Evolutionary conservation across 148 eudicot species (phyloP), one percentile per base, ranked within the genome.

Genomic region (Vaccinium macrocarpon): DNA sequence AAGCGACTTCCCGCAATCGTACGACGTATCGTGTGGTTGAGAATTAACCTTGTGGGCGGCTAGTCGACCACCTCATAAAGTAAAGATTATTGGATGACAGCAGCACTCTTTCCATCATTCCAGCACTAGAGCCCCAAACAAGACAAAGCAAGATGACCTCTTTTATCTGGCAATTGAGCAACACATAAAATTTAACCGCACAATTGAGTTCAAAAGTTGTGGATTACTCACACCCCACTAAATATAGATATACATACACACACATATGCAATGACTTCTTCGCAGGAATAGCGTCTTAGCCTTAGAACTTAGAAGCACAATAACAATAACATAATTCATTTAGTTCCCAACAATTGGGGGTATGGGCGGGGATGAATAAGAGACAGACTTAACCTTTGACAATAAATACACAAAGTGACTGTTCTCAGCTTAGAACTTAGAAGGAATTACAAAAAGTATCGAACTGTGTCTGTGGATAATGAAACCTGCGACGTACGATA

Each of bases 1-100:
- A 82, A 78, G 5, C 70, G 87, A 83, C 84, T 52, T 35, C 85
- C 88, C 76, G 82, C 57, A 75, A 57, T 68, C 14, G 84, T 0
- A 23, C 12, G 18, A 12, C 38, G 3, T 48, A 81, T 49, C 13
- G 55, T 50, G 79, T 11, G 79, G 79, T 76, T 12, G 2, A 49
- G 29, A 49, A 76, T 76, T 76, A 76, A 49, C 35, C 55, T 76
- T 56, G 27, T 76, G 79, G 79, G 55, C 56, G 57, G 79, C 79
- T 23, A 19, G 18, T 50, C 79, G 16, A 76, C 56, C 56, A 48
- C 49, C 56, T 50, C 56, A 76, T 49, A 10, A 11, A 76, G 79
- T 32, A 48, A n/a, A 11, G 32, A 9, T 23, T 32, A n/a, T 76
- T 76, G 32, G 79, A 23, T 10, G 79, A n/a, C 79, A 48, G 38